Conservation (phyloP, 495 filamentous ascomycete genomes). For the Xylaria intraflava region DNA sequence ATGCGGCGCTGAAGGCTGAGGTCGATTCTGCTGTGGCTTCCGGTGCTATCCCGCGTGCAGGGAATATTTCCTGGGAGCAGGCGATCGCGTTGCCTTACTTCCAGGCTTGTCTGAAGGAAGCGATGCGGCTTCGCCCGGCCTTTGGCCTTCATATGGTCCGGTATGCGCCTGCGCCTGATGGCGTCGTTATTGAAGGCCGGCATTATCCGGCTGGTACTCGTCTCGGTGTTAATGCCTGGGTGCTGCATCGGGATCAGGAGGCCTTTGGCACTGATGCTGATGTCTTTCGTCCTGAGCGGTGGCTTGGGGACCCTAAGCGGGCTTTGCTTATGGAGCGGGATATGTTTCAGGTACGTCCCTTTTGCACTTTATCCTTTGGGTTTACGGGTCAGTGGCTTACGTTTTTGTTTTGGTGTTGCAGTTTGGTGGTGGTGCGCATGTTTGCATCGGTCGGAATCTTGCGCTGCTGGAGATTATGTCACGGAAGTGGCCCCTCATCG, state of each 20-base stretch:
- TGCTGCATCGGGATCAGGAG: constrained; percentile 44
- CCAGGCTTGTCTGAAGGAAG: constrained; percentile 60
- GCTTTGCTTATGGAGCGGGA: constrained; percentile 42
- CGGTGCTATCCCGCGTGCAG: constrained; percentile 34
- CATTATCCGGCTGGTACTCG: constrained; percentile 46
- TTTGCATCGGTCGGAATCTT: constrained; percentile 51
- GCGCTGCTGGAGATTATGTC: constrained; percentile 52
- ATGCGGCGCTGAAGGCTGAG: constrained; percentile 38
- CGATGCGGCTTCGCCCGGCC: constrained; percentile 58
- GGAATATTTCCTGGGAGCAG: constrained; percentile 40
- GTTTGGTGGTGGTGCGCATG: constrained; percentile 48
- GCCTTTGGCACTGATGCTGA: constrained; percentile 61
- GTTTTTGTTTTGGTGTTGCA: constrained; percentile 3
- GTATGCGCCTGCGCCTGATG: constrained; percentile 43
- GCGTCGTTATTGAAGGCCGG: constrained; percentile 46
- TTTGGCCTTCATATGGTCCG: constrained; percentile 51
- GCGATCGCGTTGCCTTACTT: constrained; percentile 50
- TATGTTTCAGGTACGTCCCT: constrained; percentile 42
- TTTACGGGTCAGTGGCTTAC: background rate
- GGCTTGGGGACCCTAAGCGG: constrained; percentile 49
- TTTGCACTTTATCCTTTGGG: background rate
- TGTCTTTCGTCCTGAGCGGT: constrained; percentile 56
- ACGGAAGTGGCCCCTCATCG: no score
- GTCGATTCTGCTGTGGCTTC: constrained; percentile 34
- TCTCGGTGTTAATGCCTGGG: constrained; percentile 50